These are phyloP conservation scores for Hypoxylon sp. DNA, from an alignment of 2,329 filamentous ascomycete species.

Conservation along the genomic window DNA sequence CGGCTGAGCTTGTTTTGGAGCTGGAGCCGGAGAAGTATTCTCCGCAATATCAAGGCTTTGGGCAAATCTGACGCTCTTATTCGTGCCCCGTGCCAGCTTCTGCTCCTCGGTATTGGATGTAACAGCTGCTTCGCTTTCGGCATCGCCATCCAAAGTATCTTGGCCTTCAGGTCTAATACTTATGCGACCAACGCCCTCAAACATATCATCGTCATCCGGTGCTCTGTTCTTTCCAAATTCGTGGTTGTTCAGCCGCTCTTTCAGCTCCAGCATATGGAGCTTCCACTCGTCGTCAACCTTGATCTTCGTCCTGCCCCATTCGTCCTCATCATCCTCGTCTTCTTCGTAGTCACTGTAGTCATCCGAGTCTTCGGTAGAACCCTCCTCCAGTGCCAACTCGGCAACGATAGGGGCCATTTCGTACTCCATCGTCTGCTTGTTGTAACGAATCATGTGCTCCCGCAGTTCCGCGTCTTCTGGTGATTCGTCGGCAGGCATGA, in stretches of 20 bases:
- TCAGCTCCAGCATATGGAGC: slow-evolving; percentile 85
- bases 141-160: slow-evolving; percentile 46
- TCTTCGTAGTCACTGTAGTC: slow-evolving; percentile 66
- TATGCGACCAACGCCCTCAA: slow-evolving; percentile 55
- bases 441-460: slow-evolving; percentile 90
- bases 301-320: slow-evolving; percentile 78
- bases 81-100: slow-evolving; percentile 21
- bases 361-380: slow-evolving; percentile 65
- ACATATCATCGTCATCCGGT: slow-evolving; percentile 56
- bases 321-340: slow-evolving; percentile 71
- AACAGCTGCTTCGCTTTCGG: slow-evolving; percentile 36
- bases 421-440: slow-evolving; percentile 68
- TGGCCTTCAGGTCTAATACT: slow-evolving; percentile 52
- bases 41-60: slow-evolving; percentile 48
- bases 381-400: slow-evolving; percentile 86
- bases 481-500: slow-evolving; percentile 80
- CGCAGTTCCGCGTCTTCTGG: slow-evolving; percentile 84
- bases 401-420: slow-evolving; percentile 94
- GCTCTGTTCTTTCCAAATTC: slow-evolving; percentile 53
- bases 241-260: slow-evolving; percentile 70
- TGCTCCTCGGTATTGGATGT: slow-evolving; percentile 39
- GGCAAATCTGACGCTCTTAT: slow-evolving; percentile 52
- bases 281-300: slow-evolving; percentile 79
- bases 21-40: slow-evolving; percentile 39
- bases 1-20: slow-evolving; percentile 31